Evolutionary conservation across 306 rosid genomes (phyloP).

Genomic region (Quercus dentata): DNA sequence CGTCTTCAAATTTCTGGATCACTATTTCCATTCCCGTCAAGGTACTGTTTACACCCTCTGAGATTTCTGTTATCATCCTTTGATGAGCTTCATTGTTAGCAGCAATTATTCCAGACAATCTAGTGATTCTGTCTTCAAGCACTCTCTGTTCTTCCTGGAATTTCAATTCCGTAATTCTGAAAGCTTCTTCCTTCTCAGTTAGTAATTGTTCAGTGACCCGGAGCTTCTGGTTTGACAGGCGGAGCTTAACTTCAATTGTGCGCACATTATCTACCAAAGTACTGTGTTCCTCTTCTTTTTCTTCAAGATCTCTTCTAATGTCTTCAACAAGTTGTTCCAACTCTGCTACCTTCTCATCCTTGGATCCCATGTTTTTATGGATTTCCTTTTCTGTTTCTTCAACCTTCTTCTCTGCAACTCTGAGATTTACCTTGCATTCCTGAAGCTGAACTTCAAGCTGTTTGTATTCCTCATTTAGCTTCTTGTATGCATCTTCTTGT

Average conservation of each 20-base stretch:
- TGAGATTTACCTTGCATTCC: conserved; percentile 52
- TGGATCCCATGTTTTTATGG: conserved; percentile 38
- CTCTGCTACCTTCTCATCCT: conserved; percentile 52
- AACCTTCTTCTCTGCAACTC: conserved; percentile 55
- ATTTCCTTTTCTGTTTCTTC: conserved; percentile 46
- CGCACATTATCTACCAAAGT: conserved; percentile 54
- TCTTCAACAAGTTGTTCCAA: conserved; percentile 64
- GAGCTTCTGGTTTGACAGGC: conserved; percentile 95
- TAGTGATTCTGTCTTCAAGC: conserved; percentile 57
- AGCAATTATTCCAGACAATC: conserved; percentile 45
- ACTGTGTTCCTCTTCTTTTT: conserved; percentile 58
- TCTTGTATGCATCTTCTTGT: conserved; percentile 49
- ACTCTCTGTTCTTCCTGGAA: conserved; percentile 52
- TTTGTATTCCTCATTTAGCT: conserved; percentile 53
- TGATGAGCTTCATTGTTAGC: conserved; percentile 53
- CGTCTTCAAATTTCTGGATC: conserved; percentile 37
- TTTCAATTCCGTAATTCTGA: conserved; percentile 51
- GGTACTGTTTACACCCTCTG: conserved; percentile 31
- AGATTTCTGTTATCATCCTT: conserved; percentile 35
- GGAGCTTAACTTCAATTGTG: conserved; percentile 81
- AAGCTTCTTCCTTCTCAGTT: conserved; percentile 76
- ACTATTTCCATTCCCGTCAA: conserved; percentile 48
- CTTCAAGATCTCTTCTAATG: conserved; percentile 74
- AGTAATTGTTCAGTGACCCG: conserved; percentile 87
- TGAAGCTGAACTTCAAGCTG: conserved; percentile 42